These are phyloP conservation scores for Fistulinella prunicolor DNA, from an alignment of 768 basidiomycete species.

Conservation along the genomic window DNA sequence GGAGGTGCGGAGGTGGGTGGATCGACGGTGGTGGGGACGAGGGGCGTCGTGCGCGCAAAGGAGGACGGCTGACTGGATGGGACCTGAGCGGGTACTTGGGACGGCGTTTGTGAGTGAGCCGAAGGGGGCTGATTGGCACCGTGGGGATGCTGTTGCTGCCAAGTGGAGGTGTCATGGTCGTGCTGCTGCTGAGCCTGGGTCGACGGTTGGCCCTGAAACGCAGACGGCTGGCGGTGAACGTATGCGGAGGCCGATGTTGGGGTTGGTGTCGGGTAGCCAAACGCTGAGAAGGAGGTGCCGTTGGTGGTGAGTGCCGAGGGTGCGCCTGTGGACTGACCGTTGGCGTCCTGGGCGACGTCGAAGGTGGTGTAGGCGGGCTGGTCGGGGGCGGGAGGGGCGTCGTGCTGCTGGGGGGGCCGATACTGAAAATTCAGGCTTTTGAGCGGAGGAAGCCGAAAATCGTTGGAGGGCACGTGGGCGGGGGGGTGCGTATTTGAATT, in stretches of 20 bases:
- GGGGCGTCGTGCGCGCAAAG: conserved; percentile 26
- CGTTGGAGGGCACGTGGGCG: conserved; percentile 38
- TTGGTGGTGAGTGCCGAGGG: conserved; percentile 9
- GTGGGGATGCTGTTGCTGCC: conserved; percentile 27
- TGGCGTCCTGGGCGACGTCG: conserved; percentile 24
- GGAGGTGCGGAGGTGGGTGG: conserved; percentile 5
- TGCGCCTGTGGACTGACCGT: not conserved
- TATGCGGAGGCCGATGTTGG: conserved; percentile 21
- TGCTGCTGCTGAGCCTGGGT: no score
- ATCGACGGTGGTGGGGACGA: conserved; percentile 31
- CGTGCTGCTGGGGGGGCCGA: conserved; percentile 30
- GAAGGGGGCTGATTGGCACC: conserved; percentile 6
- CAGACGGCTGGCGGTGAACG: conserved; percentile 18
- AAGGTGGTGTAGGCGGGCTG: conserved; percentile 9
- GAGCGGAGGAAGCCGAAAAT: conserved; percentile 64
- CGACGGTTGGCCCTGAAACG: conserved; percentile 19
- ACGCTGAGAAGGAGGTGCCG: conserved; percentile 16
- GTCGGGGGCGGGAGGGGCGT: conserved; percentile 8
- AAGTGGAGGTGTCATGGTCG: conserved; percentile 17
- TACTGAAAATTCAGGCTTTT: conserved; percentile 69
- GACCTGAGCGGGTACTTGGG: conserved; percentile 18
- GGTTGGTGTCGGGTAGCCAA: conserved; percentile 23
- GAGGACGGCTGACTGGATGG: conserved; percentile 15
- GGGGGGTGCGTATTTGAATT: conserved; percentile 35
- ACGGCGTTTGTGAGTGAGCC: conserved; percentile 16